Evolutionary conservation across 805 yeast genomes (phyloP), one percentile per base, ranked within the genome.

Genomic region (Candida hungchunana): DNA sequence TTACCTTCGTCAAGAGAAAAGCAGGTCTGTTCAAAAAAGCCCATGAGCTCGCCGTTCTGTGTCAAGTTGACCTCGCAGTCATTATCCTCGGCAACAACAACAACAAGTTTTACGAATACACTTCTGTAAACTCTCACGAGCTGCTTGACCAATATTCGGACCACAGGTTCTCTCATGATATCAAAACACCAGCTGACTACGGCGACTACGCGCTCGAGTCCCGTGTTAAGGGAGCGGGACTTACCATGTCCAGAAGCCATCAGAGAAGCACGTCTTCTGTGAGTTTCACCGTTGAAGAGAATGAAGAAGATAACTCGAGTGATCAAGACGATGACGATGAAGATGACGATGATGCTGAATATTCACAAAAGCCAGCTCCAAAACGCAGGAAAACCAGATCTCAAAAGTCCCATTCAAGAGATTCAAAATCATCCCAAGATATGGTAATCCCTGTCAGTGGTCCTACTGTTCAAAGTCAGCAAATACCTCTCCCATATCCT

Each of bases 51-150:
- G 79, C 96, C 1, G 90, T 90, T 9, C 69, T 90, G 26, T 90
- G 97, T 60, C 89, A 87, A 44, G 95, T 88, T 6, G 97, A 90
- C 54, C 70, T 93, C 20, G 94, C 97, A 2, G 90, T 90, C 20
- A 78, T 90, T 12, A 87, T 90, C 18, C 67, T 88, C 24, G 95
- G 95, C 14, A 77, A 77, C 50, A 88, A 80, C 58, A 79, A 86
- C 52, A 58, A 66, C 25, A 83, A 82, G 51, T 73, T 88, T 17
- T 88, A 84, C 56, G 96, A 90, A 63, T 90, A 79, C 55, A 74
- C 88, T 7, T 79, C 94, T 4, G 79, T 79, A 13, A 77, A 79
- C 42, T 71, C 87, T 3, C 60, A 66, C 9, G 70, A 71, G 9
- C 59, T 82, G 29, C 47, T 77, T 11, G 55, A 59, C 9, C 56